Evolutionary conservation across 1,139 yeast species (phyloP), one percentile per base, ranked within the genome.

Genomic region (Magnusiomyces sp.): DNA sequence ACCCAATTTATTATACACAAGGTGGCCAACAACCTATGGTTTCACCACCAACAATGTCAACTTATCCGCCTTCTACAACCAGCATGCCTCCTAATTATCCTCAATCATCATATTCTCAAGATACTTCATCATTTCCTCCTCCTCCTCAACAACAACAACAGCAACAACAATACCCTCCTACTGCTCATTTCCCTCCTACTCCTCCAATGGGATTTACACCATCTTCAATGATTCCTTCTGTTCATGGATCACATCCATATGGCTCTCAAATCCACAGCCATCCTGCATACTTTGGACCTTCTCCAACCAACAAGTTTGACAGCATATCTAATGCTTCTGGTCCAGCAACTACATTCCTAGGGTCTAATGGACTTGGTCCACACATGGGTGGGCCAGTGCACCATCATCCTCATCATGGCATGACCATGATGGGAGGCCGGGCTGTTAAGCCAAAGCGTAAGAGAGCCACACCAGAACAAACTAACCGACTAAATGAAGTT

Each of bases 401-500:
- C 34, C 9, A 9, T 31, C 14, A 5, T 14, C 27, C 40, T 6
- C 27, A 14, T 17, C n/a, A 16, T 17, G 44, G 40, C 40, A 46
- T 40, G 45, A 40, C 31, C 48, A 29, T 29, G 42, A 40, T 32
- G 36, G 36, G 23, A 37, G 32, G 37, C 46, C 46, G 54, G 5
- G 20, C 46, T 5, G 59, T 64, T 38, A 66, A 66, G 49, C 69
- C 70, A 14, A 66, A 66, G 50, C 60, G 70, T 23, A 64, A 63
- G 49, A 55, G 70, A 14, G 70, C 70, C n/a, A 65, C 68, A 6
- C 58, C 67, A 1, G 58, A 60, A 29, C 71, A 67, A 53, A 66
- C 67, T 5, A 54, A 55, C 40, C 58, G 63, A 43, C 61, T 67
- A 20, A 67, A 64, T 49, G 62, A 65, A 43, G 67, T 65, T 29